Conservation (phyloP, 208 protist species). For the Trypanosoma melophagium region DNA sequence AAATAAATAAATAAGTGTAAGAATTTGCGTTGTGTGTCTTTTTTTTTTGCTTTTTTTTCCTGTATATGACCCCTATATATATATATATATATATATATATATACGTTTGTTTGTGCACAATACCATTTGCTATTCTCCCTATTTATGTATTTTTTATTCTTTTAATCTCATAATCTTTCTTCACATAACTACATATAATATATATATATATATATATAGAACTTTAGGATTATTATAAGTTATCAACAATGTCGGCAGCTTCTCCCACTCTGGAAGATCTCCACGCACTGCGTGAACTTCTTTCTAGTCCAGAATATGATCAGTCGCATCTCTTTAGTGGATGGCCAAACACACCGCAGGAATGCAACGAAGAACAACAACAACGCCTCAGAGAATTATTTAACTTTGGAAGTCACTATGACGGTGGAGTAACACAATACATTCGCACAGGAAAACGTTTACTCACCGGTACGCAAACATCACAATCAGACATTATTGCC, state of each 20-base stretch:
- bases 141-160: too few relatives aligned
- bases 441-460: conserved; percentile 74
- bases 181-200: neutral
- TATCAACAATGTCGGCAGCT: too few relatives aligned
- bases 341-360: conserved; percentile 41
- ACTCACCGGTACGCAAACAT: conserved; percentile 33
- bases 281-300: conserved; percentile 48
- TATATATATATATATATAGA: neutral
- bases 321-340: conserved; percentile 71
- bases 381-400: conserved; percentile 57
- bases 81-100: too few relatives aligned
- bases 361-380: conserved; percentile 46
- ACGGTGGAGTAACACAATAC: conserved; percentile 81
- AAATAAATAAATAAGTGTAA: too few relatives aligned
- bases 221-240: neutral
- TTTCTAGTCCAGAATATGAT: conserved; percentile 42
- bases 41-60: too few relatives aligned
- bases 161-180: neutral
- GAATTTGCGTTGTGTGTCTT: too few relatives aligned
- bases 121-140: too few relatives aligned
- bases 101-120: too few relatives aligned
- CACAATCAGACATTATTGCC: conserved; percentile 34
- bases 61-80: too few relatives aligned
- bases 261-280: conserved; percentile 30
- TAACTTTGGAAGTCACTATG: conserved; percentile 52